Base-by-base conservation (phyloP, 2,329 filamentous ascomycete genomes). In the Talaromyces sp. region DNA sequence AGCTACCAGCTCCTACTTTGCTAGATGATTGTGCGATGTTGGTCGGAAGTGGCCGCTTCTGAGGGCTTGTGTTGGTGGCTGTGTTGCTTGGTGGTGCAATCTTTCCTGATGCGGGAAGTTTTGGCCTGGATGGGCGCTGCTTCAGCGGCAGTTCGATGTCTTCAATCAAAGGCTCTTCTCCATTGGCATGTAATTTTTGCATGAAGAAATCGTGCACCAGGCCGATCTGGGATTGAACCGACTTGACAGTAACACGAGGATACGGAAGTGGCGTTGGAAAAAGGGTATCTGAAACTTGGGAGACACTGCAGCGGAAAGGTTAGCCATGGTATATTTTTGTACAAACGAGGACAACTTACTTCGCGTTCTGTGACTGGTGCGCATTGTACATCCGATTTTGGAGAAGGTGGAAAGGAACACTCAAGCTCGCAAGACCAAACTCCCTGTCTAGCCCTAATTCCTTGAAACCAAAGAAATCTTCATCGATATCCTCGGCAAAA, bases 401-500 rank as follows among this genome's bases (percentile, higher is more conserved):
- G 29, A 99, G 84, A 21, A 99, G 85, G 77, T 99, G 94, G 61
- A 99, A 82, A 26, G 95, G 94, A 38, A 99, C 94, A 57, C 90
- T 92, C 63, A 97, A 85, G 66, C 89, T 89, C 32, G 93, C 88
- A 63, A 94, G 82, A 19, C 92, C 92, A 71, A 97, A 89, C 72
- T 99, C 94, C 67, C 87, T 88, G 69, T 96, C 92, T 61, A 99
- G 83, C 50, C 94, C 94, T 52, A 99, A 85, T 62, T 96, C 92
- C 72, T 92, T 92, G 84, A 99, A 97, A 29, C 94, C 94, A 70
- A 99, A 99, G 83, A 97, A 99, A 77, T 99, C 94, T 79, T 99
- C 94, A 63, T 92, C 93, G 12, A 99, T 89, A 67, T 99, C 94
- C 72, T 97, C 94, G 0, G 94, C 94, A 73, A 99, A 99, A 74